These are phyloP conservation scores for Lachnellula subtilissima DNA, from an alignment of 2,329 filamentous ascomycete genomes.

Conservation along the genomic window DNA sequence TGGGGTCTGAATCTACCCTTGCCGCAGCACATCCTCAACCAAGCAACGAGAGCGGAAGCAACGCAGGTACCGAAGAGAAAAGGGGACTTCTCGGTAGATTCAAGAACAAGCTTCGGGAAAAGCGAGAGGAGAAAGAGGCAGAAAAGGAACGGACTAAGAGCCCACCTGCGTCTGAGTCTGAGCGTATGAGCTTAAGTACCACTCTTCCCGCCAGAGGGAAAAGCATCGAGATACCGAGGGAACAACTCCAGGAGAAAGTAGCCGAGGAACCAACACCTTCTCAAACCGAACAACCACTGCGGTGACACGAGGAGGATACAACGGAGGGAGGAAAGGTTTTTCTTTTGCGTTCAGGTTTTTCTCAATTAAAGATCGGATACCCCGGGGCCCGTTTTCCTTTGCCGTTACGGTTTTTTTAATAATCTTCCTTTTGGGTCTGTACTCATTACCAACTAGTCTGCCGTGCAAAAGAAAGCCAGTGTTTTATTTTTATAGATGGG, in stretches of 20 bases:
- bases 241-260: slow-evolving; percentile 18
- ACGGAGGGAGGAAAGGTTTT: neutral
- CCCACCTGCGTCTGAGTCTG: slow-evolving; percentile 25
- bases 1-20: slow-evolving; percentile 26
- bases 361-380: slow-evolving; percentile 22
- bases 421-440: too few species aligned
- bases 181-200: slow-evolving; percentile 17
- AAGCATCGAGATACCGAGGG: slow-evolving; percentile 26
- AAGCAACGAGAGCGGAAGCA: slow-evolving; percentile 31
- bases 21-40: slow-evolving; percentile 25
- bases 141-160: slow-evolving; percentile 29
- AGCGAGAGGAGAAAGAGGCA: slow-evolving; percentile 34
- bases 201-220: slow-evolving; percentile 20
- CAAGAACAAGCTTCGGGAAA: slow-evolving; percentile 57
- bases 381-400: slow-evolving; percentile 15
- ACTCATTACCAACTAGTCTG: too few species aligned
- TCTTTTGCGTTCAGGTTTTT: slow-evolving; percentile 6
- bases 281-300: neutral
- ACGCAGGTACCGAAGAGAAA: slow-evolving; percentile 35
- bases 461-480: neutral
- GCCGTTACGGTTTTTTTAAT: too few species aligned
- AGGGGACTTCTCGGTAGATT: slow-evolving; percentile 61
- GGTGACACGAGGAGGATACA: slow-evolving; percentile 2
- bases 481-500: too few species aligned
- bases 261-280: slow-evolving; percentile 11